These are phyloP conservation scores for Neofusicoccum ribis DNA, from an alignment of 2,329 filamentous ascomycete species.

Conservation along the genomic window DNA sequence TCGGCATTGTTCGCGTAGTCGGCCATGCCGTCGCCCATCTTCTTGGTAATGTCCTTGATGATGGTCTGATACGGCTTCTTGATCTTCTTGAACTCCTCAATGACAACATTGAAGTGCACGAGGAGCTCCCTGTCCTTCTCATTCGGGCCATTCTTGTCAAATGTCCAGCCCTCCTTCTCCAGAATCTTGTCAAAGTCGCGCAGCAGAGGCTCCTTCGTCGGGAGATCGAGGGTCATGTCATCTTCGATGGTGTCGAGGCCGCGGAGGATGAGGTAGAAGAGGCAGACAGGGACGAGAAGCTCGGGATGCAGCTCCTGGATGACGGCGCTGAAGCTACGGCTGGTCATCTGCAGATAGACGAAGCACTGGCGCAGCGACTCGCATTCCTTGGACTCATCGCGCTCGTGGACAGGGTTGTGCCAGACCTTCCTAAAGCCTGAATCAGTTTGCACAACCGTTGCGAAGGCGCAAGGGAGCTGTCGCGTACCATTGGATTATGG, in stretches of 20 bases:
- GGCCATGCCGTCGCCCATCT: conserved; percentile 99
- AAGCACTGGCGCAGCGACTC: conserved; percentile 79
- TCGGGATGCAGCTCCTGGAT: conserved; percentile 96
- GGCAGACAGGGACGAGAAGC: conserved; percentile 79
- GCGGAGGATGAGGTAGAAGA: conserved; percentile 92
- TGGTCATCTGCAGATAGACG: conserved; percentile 80
- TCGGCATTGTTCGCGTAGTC: conserved; percentile 88
- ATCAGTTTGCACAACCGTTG: conserved; percentile 15
- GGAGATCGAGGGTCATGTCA: conserved; percentile 86
- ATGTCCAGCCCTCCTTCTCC: conserved; percentile 86
- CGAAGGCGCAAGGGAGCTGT: conserved; percentile 5
- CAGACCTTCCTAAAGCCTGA: conserved; percentile 74
- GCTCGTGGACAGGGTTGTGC: conserved; percentile 90
- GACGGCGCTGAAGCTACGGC: conserved; percentile 87
- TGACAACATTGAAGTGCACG: conserved; percentile 86
- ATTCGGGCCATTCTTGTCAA: conserved; percentile 77
- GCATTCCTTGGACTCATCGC: conserved; percentile 74
- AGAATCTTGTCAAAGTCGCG: conserved; percentile 78
- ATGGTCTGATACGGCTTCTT: conserved; percentile 82
- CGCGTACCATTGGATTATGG: conserved; percentile 83
- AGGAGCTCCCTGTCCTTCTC: conserved; percentile 94
- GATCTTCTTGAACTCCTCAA: conserved; percentile 83
- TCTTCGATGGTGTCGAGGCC: conserved; percentile 98
- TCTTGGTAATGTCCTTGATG: conserved; percentile 86
- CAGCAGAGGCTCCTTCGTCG: conserved; percentile 81